Conservation (phyloP, 805 yeast species). For the Saturnispora zaruensis region DNA sequence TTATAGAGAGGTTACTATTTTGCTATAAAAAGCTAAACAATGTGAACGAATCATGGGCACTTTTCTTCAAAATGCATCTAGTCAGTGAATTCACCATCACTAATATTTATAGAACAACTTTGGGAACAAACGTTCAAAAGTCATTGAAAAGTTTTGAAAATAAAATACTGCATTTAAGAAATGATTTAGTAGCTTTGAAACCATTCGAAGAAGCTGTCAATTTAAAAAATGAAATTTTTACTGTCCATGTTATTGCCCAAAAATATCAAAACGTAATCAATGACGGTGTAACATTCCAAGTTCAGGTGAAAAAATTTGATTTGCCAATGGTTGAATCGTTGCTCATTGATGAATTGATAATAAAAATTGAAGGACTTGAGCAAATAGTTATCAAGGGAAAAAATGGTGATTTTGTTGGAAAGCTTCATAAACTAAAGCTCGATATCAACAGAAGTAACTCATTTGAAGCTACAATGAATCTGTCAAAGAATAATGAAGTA, state of each 20-base stretch:
- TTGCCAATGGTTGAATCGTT: conserved; percentile 18
- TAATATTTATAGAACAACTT: background rate
- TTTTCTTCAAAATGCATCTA: conserved; percentile 27
- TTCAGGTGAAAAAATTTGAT: conserved; percentile 24
- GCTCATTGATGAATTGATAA: conserved; percentile 15
- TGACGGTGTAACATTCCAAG: conserved; percentile 23
- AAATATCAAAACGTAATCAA: conserved; percentile 6
- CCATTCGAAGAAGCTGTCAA: conserved; percentile 4
- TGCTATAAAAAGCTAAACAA: conserved; percentile 31
- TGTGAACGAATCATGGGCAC: conserved; percentile 27
- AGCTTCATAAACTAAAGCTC: background rate
- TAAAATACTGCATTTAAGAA: background rate
- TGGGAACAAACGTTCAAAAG: background rate
- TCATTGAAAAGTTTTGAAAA: background rate
- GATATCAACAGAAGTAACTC: background rate
- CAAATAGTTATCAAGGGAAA: background rate
- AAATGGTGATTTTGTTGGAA: background rate
- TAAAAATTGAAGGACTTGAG: conserved; percentile 17
- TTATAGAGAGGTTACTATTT: conserved; percentile 31
- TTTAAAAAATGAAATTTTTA: conserved; percentile 2
- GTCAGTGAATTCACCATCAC: background rate
- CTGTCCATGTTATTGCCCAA: conserved; percentile 5
- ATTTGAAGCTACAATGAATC: conserved; percentile 6
- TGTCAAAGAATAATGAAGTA: conserved; percentile 17
- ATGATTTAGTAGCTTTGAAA: conserved; percentile 3